Base-by-base conservation (phyloP, 2,329 filamentous ascomycete species). In the Pestalotiopsis sp. region DNA sequence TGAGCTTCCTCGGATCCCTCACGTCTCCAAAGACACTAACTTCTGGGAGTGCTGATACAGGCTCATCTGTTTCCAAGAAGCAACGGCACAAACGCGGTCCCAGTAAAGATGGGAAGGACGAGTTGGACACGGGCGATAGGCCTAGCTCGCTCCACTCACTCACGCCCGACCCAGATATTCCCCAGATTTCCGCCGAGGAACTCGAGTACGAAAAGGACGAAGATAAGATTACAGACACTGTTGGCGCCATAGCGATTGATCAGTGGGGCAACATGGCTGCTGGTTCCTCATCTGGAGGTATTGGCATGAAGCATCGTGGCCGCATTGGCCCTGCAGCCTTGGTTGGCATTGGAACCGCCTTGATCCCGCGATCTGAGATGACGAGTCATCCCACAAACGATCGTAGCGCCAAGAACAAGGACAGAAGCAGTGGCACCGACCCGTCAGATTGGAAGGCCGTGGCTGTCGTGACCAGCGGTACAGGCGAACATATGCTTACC, bases 401-500 rank as follows among this genome's bases (percentile, higher is more conserved):
- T 7, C 59, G 4, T 17, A 14, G 38, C 12, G 90, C 94, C 70
- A 83, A 88, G 2, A 86, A 89, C 38, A 95, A 98, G 76, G 83
- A 88, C 6, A n/a, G 6, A 27, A 36, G 14, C 20, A 27, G 25
- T 4, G 57, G 13, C 13, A 6, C 57, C 57, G 57, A 59, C 11
- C 23, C 23, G 13, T 39, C 31, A 36, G 89, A 93, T 2, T 83
- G 86, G 60, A 86, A 90, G 7, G 89, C 87, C 60, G 93, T 97
- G 36, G 95, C 94, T 38, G 90, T 91, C 31, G 94, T 98, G 25
- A 97, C 94, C 52, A 97, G 94, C 77, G 96, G 96, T 36, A 99
- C 96, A 2, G 96, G 96, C 62, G 96, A 99, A 81, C 96, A 99
- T 78, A 99, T 99, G 92, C 93, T 94, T 45, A 98, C 95, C 0